Evolutionary conservation across 768 basidiomycete genomes (phyloP).

Genomic region (Fomitopsis pulvina): DNA sequence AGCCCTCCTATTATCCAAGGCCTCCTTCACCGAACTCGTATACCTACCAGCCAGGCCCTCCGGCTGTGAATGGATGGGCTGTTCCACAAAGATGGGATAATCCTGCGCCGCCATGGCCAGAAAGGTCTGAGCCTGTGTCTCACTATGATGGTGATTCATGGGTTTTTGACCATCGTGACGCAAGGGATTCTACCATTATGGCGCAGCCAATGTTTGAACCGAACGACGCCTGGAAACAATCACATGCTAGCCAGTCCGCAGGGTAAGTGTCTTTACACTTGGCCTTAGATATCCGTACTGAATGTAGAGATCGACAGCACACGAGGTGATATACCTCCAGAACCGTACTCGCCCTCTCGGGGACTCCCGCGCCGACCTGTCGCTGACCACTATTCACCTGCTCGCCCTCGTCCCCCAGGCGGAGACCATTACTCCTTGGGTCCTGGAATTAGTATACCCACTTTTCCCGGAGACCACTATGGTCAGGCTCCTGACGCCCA

Average conservation of each 20-base stretch:
- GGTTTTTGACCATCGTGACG: not conserved
- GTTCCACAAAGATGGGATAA: conserved; percentile 36
- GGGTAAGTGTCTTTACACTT: conserved; percentile 1
- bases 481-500: too few species aligned
- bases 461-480: too few species aligned
- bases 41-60: conserved; percentile 30
- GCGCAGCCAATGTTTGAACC: conserved; percentile 64
- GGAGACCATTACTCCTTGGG: not conserved
- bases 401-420: not conserved
- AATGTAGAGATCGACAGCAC: not conserved
- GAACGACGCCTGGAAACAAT: conserved; percentile 64
- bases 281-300: not conserved
- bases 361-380: not conserved
- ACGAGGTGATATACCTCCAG: not conserved
- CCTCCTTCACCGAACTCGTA: conserved; percentile 51
- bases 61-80: conserved; percentile 43
- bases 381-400: not conserved
- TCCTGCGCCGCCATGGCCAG: conserved; percentile 31
- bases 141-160: not conserved
- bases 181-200: conserved; percentile 27
- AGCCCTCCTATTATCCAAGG: conserved; percentile 30
- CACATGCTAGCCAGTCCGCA: conserved; percentile 32
- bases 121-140: conserved; percentile 33
- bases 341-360: not conserved
- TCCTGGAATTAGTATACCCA: too few species aligned